phyloP scores from a whole-genome alignment of 208 protist species.

The Leishmania tarentolae region DNA sequence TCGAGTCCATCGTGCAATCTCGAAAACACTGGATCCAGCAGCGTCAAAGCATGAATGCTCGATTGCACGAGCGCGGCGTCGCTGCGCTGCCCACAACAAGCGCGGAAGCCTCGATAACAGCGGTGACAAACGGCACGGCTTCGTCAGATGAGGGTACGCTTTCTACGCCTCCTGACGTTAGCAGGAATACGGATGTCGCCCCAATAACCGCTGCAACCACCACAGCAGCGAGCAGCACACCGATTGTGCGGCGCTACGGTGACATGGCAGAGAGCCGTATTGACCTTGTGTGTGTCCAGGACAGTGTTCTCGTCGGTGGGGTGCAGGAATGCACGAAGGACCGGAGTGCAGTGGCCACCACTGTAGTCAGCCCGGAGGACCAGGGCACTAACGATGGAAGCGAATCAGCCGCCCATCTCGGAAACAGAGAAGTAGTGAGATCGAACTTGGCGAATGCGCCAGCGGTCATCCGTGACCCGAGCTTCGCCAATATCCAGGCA shows the following conservation, averaged over 20 bases:
- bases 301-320: constrained; percentile 42
- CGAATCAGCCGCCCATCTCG: neutral
- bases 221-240: neutral
- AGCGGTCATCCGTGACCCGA: constrained; percentile 17
- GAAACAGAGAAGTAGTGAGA: neutral
- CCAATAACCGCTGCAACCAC: neutral
- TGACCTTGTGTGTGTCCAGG: constrained; percentile 63
- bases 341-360: constrained; percentile 41
- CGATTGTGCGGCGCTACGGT: constrained; percentile 46
- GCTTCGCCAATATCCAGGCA: constrained; percentile 29
- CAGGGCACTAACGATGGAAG: neutral
- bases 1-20: constrained; percentile 69
- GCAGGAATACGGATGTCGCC: neutral
- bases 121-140: neutral
- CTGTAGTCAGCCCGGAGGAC: constrained; percentile 7
- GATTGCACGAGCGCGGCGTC: constrained; percentile 20
- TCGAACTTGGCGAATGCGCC: constrained; percentile 3
- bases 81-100: neutral
- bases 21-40: constrained; percentile 39
- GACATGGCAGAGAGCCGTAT: constrained; percentile 51
- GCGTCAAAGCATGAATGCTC: constrained; percentile 19
- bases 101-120: neutral
- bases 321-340: constrained; percentile 52
- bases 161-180: constrained; percentile 6
- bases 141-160: neutral